Base-by-base conservation (phyloP, 441 rosid genomes). In the Biscutella laevigata region DNA sequence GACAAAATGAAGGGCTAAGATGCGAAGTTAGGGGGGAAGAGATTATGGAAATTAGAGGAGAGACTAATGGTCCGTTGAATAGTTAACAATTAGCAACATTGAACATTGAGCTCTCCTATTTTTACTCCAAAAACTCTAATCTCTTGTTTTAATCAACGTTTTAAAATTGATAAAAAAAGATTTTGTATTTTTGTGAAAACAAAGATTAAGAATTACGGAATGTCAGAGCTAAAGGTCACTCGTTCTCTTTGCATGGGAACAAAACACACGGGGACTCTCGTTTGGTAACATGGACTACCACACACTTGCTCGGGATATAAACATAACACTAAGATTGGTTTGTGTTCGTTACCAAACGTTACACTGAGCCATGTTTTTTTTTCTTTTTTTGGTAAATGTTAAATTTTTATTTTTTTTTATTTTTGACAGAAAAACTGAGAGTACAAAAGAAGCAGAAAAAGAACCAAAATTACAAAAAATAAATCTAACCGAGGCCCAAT, bases 51-150 rank as follows among this genome's bases (percentile, higher is more conserved):
- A 68, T 78, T 77, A 71, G 77, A 70, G 77, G 71, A 70, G 46
- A 60, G 88, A 84, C 79, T 74, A 74, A 61, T 79, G 85, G 96
- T 84, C 90, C 54, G 70, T 27, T 62, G 70, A 82, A 80, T 72
- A 76, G 94, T 76, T 44, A 69, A 79, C 94, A 80, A 4, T 52
- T 67, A 4, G 68, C 74, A 73, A 61, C 74, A 52, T 56, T 64
- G 82, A 39, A 78, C 74, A 64, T 16, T 33, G 77, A 65, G 87
- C 67, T 81, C 73, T 62, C 52, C 67, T 61, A 40, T 41, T 76
- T 57, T 68, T 67, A 73, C 66, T 70, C 58, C 42, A 42, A 69
- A 62, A 65, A n/a, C 65, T 67, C 66, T 55, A 61, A 57, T 44
- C 50, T 56, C 53, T 48, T 66, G 65, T 47, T 41, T 41, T 16